Base-by-base conservation (phyloP, 495 filamentous ascomycete species). In the Oleoguttula mirabilis region DNA sequence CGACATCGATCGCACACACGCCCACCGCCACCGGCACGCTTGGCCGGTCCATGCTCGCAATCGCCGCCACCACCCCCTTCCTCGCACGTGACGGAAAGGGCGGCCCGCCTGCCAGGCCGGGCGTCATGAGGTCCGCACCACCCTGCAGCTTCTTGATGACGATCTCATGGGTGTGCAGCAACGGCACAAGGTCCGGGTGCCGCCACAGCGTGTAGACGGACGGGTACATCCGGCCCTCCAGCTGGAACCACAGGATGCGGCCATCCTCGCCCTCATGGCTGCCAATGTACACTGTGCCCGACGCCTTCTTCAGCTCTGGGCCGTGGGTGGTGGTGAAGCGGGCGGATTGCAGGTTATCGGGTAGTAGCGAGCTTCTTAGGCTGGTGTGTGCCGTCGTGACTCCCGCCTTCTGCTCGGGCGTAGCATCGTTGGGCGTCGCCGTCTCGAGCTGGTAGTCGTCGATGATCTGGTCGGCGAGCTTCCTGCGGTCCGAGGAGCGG, bases 111-210 rank as follows among this genome's bases (percentile, higher is more conserved):
- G 77, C 75, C 8, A 84, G 61, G 20, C 80, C 80, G 1, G 80
- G 80, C 0, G 72, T 82, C 80, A 84, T 84, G n/a, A 84, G 59
- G 58, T 81, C 78, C 2, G 80, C 78, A 4, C 80, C 80, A 4
- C 67, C 63, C 24, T 66, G 69, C 3, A 84, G 61, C 57, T 82
- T 83, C 37, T 66, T 58, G 50, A 84, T 66, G 3, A 82, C 80
- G 21, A 73, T 56, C 1, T 66, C 59, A 7, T 75, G 73, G 0
- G 80, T 84, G 48, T 80, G 67, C 3, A 84, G 64, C 10, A 84
- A 51, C 0, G 80, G 74, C 1, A 82, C 59, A 11, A 84, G 54
- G 12, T 62, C 56, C 1, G 80, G 66, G 47, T 82, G 77, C 31
- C 70, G 61, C 78, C 78, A 82, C 32, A 82, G 61, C 1, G 77